A percentile compares a stretch with the other conserved stretches of the same genome.
Conservation (phyloP, 2,329 filamentous ascomycete genomes). For the Fusarium torulosum region DNA sequence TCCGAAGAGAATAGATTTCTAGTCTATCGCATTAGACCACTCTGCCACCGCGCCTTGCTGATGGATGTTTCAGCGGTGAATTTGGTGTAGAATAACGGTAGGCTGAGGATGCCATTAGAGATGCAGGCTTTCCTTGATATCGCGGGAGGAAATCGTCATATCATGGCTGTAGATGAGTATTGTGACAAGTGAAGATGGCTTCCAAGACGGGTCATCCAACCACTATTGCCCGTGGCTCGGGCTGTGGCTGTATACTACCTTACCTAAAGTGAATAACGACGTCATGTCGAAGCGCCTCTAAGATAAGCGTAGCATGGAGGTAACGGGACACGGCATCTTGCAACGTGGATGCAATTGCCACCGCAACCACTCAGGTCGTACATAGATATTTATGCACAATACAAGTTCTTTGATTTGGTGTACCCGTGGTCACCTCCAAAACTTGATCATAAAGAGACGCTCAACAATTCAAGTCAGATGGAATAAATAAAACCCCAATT, state of each 20-base stretch:
- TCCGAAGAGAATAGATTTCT: constrained; percentile 52
- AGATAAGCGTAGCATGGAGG: background rate
- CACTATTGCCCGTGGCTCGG: background rate
- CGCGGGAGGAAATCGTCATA: too few relatives aligned
- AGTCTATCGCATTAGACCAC: constrained; percentile 53
- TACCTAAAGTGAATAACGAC: background rate
- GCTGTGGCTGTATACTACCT: background rate
- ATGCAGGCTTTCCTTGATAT: too few relatives aligned
- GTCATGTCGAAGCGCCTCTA: background rate
- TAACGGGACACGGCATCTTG: background rate
- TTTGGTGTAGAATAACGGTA: background rate
- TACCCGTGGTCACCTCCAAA: background rate
- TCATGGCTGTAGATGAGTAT: too few relatives aligned
- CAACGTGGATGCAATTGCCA: background rate
- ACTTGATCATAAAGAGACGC: background rate
- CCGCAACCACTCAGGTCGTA: background rate
- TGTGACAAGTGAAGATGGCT: background rate
- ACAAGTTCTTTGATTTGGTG: background rate
- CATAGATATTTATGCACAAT: background rate
- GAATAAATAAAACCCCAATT: background rate
- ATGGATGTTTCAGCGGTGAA: too few relatives aligned
- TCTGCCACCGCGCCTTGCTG: constrained; percentile 48
- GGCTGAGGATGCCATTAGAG: background rate
- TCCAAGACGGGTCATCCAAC: background rate
- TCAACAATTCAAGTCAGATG: background rate